Evolutionary conservation across 352 stramenopile genomes (phyloP), one percentile per base, ranked within the genome.

Genomic region (Pythium insidiosum): DNA sequence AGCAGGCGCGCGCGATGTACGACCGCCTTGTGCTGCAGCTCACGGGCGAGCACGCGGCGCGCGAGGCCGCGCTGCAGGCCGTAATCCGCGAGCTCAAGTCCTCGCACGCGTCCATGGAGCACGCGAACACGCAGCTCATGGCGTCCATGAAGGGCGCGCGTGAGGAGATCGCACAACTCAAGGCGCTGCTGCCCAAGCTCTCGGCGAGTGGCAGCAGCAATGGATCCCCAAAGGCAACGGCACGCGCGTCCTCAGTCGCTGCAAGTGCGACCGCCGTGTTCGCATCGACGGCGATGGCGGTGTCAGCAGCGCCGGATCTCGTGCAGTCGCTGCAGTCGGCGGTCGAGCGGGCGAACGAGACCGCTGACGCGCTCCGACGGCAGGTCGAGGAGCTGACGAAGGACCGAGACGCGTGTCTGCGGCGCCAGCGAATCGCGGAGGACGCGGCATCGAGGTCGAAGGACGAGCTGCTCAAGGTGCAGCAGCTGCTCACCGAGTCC

Each of bases 261-360:
- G n/a, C n/a, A n/a, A n/a, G n/a, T n/a, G n/a, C n/a, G n/a, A n/a
- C n/a, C n/a, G n/a, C n/a, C n/a, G n/a, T n/a, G n/a, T n/a, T n/a
- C 29, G 15, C 28, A 38, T 38, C 33, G n/a, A 22, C 42, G 2
- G 7, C 16, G 0, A 15, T 33, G 2, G 4, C 23, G 4, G 37
- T 23, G 12, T 23, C 38, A 4, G 23, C 23, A 18, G 29, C 24
- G 18, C 22, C 41, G 2, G 58, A 42, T 23, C 61, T 37, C 23
- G 57, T 77, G 6, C 68, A 79, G 24, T 53, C 66, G 10, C 58
- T 84, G 3, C 71, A 70, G 29, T 62, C 83, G 28, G 55, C 71
- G 5, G 38, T 87, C 6, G 62, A 38, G 23, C 55, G 56, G 2
- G 53, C 66, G 2, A 67, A 58, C 5, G 51, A 64, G 38, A 67